A percentile compares a stretch with the other conserved stretches of the same genome.
phyloP scores from a whole-genome alignment of 1,284 basidiomycete genomes.

The Sanguinoderma infundibulare region DNA sequence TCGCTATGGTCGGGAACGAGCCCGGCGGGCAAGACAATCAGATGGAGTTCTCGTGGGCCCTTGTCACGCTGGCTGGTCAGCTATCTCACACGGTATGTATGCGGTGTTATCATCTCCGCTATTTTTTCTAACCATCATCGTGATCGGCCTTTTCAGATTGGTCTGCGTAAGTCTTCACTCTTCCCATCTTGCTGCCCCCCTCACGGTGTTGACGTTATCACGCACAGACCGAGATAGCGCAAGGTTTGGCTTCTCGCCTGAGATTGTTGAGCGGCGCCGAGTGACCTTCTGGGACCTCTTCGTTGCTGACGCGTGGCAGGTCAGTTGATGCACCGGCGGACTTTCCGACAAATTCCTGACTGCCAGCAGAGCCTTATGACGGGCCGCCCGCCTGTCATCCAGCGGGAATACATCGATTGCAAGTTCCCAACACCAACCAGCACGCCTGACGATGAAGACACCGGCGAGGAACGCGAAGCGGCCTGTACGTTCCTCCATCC shows the following conservation, averaged over 20 bases:
- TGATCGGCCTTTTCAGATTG: conserved; percentile 29
- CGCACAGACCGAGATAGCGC: conserved; percentile 47
- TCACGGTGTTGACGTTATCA: neutral
- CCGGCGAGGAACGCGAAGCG: conserved; percentile 39
- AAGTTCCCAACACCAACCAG: conserved; percentile 33
- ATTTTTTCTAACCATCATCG: neutral
- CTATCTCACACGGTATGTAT: conserved; percentile 41
- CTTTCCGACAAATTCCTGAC: conserved; percentile 42
- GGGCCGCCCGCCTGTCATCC: conserved; percentile 37
- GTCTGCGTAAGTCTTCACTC: conserved; percentile 32
- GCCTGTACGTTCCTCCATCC: conserved; percentile 42
- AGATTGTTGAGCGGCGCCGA: conserved; percentile 43
- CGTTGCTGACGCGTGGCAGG: conserved; percentile 41
- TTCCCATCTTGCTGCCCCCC: neutral
- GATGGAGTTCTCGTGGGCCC: conserved; percentile 42
- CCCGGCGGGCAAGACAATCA: conserved; percentile 51
- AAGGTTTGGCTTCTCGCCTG: conserved; percentile 41
- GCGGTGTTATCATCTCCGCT: neutral
- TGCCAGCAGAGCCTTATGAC: conserved; percentile 49
- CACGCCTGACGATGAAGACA: conserved; percentile 30
- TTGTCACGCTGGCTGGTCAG: conserved; percentile 37
- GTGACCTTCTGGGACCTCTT: conserved; percentile 50
- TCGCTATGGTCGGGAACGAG: conserved; percentile 55
- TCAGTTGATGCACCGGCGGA: conserved; percentile 15
- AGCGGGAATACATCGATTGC: conserved; percentile 37